phyloP scores from a whole-genome alignment of 2,329 filamentous ascomycete species.

The Didymella lethalis region DNA sequence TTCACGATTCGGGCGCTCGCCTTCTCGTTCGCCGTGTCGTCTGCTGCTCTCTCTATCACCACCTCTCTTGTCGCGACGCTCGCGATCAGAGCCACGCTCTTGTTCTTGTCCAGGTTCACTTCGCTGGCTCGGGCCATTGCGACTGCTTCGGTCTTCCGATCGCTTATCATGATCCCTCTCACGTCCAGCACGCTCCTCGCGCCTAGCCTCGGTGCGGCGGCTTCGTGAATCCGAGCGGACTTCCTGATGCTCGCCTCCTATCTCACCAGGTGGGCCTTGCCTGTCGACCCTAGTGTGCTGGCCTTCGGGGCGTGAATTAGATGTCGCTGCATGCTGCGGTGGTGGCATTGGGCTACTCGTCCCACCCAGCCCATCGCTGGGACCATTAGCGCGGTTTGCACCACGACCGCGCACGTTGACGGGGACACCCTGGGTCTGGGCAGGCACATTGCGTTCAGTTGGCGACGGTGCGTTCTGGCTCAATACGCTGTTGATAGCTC shows the following conservation, averaged over 20 bases:
- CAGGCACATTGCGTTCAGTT: constrained; percentile 30
- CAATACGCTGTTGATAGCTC: constrained; percentile 44
- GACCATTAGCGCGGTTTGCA: constrained; percentile 38
- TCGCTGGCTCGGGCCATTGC: constrained; percentile 29
- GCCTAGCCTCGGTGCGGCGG: constrained; percentile 36
- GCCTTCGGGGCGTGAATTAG: constrained; percentile 34
- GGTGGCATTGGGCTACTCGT: constrained; percentile 35
- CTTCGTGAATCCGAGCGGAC: constrained; percentile 42
- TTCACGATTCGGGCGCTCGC: constrained; percentile 26
- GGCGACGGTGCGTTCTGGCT: constrained; percentile 35
- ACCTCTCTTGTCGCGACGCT: constrained; percentile 41
- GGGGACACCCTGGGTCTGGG: constrained; percentile 29
- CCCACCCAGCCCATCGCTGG: constrained; percentile 26
- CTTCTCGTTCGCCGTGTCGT: constrained; percentile 33
- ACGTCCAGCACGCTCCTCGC: constrained; percentile 41
- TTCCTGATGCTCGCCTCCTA: constrained; percentile 33
- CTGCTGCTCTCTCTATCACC: constrained; percentile 34
- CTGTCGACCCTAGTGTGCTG: constrained; percentile 33
- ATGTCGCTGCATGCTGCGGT: constrained; percentile 36
- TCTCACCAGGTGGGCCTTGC: constrained; percentile 27
- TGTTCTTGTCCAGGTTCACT: constrained; percentile 32
- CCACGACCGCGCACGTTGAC: constrained; percentile 44
- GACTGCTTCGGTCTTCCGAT: constrained; percentile 37
- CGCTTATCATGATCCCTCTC: constrained; percentile 38
- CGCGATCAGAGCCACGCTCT: constrained; percentile 38